These are phyloP conservation scores for Epichloe coenophiala DNA, from an alignment of 2,329 filamentous ascomycete species.

Conservation along the genomic window DNA sequence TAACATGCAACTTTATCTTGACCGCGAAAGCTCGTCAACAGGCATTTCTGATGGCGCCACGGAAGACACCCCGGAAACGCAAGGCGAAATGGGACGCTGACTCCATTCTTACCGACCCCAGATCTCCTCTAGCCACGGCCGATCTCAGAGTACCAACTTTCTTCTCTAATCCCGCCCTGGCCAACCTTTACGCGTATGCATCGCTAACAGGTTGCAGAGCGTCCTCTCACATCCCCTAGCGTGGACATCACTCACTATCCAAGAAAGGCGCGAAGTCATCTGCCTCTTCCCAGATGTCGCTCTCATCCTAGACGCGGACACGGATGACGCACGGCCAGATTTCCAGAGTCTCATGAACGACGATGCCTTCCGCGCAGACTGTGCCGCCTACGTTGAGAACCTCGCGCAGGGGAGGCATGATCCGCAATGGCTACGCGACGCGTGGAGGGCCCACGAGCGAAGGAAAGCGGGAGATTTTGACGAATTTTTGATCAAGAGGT, in stretches of 20 bases:
- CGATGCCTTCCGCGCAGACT: slow-evolving; percentile 33
- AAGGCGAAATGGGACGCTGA: slow-evolving; percentile 24
- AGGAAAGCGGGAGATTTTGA: slow-evolving; percentile 37
- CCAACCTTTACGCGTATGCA: background rate
- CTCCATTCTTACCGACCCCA: slow-evolving; percentile 21
- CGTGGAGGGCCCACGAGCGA: slow-evolving; percentile 36
- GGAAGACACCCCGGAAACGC: background rate
- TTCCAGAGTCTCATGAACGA: slow-evolving; percentile 30
- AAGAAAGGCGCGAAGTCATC: slow-evolving; percentile 23
- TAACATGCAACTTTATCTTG: no score
- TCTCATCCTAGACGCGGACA: slow-evolving; percentile 24
- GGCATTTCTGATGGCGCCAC: background rate
- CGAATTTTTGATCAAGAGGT: slow-evolving; percentile 28
- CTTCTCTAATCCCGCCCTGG: background rate
- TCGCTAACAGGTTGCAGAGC: slow-evolving; percentile 12
- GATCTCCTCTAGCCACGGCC: slow-evolving; percentile 24
- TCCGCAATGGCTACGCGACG: slow-evolving; percentile 36
- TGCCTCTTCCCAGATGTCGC: slow-evolving; percentile 23
- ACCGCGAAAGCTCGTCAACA: no score
- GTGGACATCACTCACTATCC: slow-evolving; percentile 22
- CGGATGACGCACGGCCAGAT: slow-evolving; percentile 25
- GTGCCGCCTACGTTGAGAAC: slow-evolving; percentile 31
- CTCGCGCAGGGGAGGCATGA: slow-evolving; percentile 36
- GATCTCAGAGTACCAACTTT: slow-evolving; percentile 20
- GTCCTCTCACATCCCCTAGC: slow-evolving; percentile 24